These are phyloP conservation scores for Hyphopichia homilentoma DNA, from an alignment of 805 yeast genomes.

Conservation along the genomic window DNA sequence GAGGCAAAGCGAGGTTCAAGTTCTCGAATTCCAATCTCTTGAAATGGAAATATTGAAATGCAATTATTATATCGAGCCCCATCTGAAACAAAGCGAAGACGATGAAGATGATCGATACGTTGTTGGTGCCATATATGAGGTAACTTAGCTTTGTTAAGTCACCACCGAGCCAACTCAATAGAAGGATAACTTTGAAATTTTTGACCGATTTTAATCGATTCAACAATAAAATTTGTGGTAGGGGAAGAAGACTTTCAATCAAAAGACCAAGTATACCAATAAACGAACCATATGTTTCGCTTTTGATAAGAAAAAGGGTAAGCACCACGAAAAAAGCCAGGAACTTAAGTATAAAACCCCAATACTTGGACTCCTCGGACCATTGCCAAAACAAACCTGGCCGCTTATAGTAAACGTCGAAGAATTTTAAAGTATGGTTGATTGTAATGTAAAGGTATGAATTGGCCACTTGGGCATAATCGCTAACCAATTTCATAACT, in stretches of 20 bases:
- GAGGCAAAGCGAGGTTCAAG: no score
- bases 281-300: slow-evolving; percentile 39
- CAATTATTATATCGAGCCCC: slow-evolving; percentile 67
- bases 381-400: slow-evolving; percentile 84
- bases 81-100: slow-evolving; percentile 76
- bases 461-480: slow-evolving; percentile 5
- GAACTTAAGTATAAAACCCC: slow-evolving; percentile 58
- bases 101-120: slow-evolving; percentile 62
- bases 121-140: slow-evolving; percentile 69
- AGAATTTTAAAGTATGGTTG: slow-evolving; percentile 46
- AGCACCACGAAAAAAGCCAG: slow-evolving; percentile 34
- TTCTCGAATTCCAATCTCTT: slow-evolving; percentile 21
- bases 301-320: slow-evolving; percentile 37
- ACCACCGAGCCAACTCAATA: slow-evolving; percentile 86
- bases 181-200: slow-evolving; percentile 72
- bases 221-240: slow-evolving; percentile 73
- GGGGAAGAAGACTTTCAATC: slow-evolving; percentile 68
- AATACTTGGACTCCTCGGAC: slow-evolving; percentile 55
- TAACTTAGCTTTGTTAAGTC: slow-evolving; percentile 76
- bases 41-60: slow-evolving; percentile 68
- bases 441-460: slow-evolving; percentile 9
- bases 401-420: slow-evolving; percentile 66
- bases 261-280: slow-evolving; percentile 65
- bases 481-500: slow-evolving; percentile 4
- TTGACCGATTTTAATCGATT: slow-evolving; percentile 64